Base-by-base conservation (phyloP, 257 asterid genomes). In the Henckelia pumila region DNA sequence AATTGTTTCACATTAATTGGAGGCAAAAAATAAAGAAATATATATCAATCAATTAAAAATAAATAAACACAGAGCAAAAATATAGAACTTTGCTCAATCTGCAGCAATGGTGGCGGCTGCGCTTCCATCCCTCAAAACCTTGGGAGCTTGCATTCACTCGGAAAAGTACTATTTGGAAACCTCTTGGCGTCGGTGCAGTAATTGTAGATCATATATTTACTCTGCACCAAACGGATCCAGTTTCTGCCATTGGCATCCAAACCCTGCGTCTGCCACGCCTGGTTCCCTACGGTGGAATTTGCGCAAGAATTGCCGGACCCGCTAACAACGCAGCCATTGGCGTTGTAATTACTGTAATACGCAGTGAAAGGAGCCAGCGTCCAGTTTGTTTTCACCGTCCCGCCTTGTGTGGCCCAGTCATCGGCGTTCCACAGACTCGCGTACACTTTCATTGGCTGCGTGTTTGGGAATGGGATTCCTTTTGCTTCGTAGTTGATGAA, bases 361-460 rank as follows among this genome's bases (percentile, higher is more conserved):
- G 81, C 88, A 1, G 75, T 66, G 69, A 88, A 85, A 3, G 95
- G 95, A 19, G 92, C 84, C 73, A 73, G 59, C 2, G 80, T 32
- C 95, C 95, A 85, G 2, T 87, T 84, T 0, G 88, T 81, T 80
- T 83, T 87, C 40, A 87, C 82, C 29, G 80, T 26, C 2, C 95
- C 95, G 19, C 95, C 95, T 47, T 87, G 89, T 24, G 91, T 84
- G 1, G 95, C 91, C 91, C 91, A 85, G n/a, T 81, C 89, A 19
- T 81, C 92, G 0, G 89, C 93, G 2, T 82, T 61, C 92, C 95
- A 88, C 5, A 88, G 57, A 67, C 92, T 88, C 66, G 77, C 78
- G 37, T 69, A 61, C 59, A 85, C 59, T 35, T 50, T 84, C 95
- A 88, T 85, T 7, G 90, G 80, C 40, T 85, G 84, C 66, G 24